Conservation (phyloP, 768 basidiomycete species). For the Auriscalpium microsporum region DNA sequence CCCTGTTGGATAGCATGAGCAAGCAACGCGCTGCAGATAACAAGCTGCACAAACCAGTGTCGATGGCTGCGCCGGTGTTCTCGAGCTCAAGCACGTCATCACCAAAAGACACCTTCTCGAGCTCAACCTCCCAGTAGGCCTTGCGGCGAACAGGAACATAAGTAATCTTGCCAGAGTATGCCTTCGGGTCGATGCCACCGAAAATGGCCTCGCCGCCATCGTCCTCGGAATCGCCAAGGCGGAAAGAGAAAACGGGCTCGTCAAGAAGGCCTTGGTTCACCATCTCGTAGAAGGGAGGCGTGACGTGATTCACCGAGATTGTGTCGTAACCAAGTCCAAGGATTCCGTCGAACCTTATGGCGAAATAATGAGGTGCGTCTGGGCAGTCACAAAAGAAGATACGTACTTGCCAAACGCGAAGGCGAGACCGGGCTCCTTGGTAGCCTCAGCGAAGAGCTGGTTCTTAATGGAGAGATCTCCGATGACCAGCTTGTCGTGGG, state of each 20-base stretch:
- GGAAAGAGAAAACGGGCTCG: slow-evolving; percentile 88
- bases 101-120: slow-evolving; percentile 80
- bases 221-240: slow-evolving; percentile 73
- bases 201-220: slow-evolving; percentile 91
- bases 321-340: slow-evolving; percentile 92
- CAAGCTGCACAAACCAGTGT: slow-evolving; percentile 49
- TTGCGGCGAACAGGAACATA: slow-evolving; percentile 91
- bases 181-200: slow-evolving; percentile 73
- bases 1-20: slow-evolving; percentile 33
- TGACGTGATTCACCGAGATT: slow-evolving; percentile 87
- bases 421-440: slow-evolving; percentile 91
- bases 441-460: slow-evolving; percentile 92
- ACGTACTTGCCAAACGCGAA: slow-evolving; percentile 94
- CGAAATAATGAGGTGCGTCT: not conserved
- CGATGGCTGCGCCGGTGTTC: slow-evolving; percentile 88
- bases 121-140: slow-evolving; percentile 98
- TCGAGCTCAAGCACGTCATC: slow-evolving; percentile 84
- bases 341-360: slow-evolving; percentile 83
- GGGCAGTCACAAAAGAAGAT: no score
- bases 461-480: slow-evolving; percentile 69
- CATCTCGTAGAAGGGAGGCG: slow-evolving; percentile 94
- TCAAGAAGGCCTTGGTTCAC: slow-evolving; percentile 75
- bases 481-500: slow-evolving; percentile 69
- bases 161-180: slow-evolving; percentile 71
- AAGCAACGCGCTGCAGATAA: not conserved